Conservation (phyloP, 2,329 filamentous ascomycete species). For the Didymellaceae sp. region DNA sequence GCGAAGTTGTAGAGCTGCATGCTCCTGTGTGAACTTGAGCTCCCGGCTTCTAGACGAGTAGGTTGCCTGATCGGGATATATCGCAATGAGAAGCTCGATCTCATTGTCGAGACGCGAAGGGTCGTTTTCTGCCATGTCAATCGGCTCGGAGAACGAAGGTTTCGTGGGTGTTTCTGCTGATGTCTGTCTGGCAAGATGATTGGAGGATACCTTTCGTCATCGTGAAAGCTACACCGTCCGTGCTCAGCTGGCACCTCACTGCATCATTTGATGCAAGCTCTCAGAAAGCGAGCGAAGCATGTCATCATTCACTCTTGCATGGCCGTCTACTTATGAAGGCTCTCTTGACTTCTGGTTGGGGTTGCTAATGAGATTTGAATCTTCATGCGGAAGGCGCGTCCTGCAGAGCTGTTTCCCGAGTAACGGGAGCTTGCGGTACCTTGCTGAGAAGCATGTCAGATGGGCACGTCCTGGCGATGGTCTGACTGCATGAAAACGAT, state of each 20-base stretch:
- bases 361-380: neutral
- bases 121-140: conserved; percentile 2
- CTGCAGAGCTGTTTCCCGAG: conserved; percentile 9
- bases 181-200: neutral
- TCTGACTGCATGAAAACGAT: conserved; percentile 21
- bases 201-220: conserved; percentile 10
- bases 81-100: conserved; percentile 52
- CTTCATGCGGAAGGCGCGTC: neutral
- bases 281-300: neutral
- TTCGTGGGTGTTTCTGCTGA: conserved; percentile 6
- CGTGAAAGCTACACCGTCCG: conserved; percentile 11
- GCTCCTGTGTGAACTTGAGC: conserved; percentile 43
- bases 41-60: conserved; percentile 46
- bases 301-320: too few relatives aligned
- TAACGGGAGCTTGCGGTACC: conserved; percentile 14
- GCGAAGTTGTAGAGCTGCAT: conserved; percentile 45
- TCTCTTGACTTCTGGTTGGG: too few relatives aligned
- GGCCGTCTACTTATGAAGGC: too few relatives aligned
- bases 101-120: conserved; percentile 44
- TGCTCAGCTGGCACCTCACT: conserved; percentile 5
- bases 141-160: neutral
- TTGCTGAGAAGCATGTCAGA: conserved; percentile 14
- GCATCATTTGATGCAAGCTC: neutral
- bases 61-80: conserved; percentile 52
- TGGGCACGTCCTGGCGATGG: conserved; percentile 5